Conservation (phyloP, 2,329 filamentous ascomycete species). For the Colletotrichum coccodes region DNA sequence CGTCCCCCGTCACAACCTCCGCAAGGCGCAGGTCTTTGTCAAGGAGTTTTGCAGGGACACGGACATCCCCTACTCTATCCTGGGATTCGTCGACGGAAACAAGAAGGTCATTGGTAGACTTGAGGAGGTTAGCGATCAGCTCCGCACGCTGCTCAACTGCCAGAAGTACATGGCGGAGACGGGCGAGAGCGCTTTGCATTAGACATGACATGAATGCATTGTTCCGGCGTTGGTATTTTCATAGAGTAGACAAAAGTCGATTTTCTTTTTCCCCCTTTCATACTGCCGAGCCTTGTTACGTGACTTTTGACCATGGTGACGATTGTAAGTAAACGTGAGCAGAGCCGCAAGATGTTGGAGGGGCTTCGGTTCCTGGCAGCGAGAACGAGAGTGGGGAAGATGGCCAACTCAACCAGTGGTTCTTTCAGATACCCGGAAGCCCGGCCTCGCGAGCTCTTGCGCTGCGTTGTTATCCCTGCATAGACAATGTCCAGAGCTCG, state of each 20-base stretch:
- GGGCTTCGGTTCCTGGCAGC: too few relatives aligned
- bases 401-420: too few relatives aligned
- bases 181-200: conserved; percentile 54
- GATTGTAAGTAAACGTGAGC: neutral
- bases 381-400: too few relatives aligned
- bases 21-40: conserved; percentile 68
- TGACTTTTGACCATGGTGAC: neutral
- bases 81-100: conserved; percentile 72
- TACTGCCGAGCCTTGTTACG: neutral
- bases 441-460: too few relatives aligned
- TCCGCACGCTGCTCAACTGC: conserved; percentile 68
- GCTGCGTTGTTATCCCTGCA: too few relatives aligned
- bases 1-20: conserved; percentile 74
- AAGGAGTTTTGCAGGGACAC: conserved; percentile 73
- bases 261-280: neutral
- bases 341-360: neutral
- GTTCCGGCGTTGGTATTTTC: conserved; percentile 18
- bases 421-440: too few relatives aligned
- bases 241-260: conserved; percentile 27
- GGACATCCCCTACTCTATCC: conserved; percentile 69
- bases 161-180: conserved; percentile 61
- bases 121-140: conserved; percentile 69
- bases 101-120: conserved; percentile 58
- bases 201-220: conserved; percentile 23
- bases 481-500: too few relatives aligned